phyloP scores from a whole-genome alignment of 768 basidiomycete genomes.

The Dioszegia aurantiaca region DNA sequence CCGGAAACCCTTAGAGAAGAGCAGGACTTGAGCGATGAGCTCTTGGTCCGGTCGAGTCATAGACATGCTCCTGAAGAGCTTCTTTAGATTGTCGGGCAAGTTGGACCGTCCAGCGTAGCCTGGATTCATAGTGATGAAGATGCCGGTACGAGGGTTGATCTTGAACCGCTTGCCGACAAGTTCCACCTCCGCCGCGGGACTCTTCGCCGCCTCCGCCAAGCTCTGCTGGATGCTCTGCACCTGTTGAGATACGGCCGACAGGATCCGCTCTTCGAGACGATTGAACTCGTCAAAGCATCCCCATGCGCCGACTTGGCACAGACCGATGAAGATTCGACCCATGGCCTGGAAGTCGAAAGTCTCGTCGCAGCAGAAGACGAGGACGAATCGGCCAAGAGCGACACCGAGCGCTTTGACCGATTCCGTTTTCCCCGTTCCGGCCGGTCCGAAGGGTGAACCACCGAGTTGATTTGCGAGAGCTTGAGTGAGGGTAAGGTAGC shows the following conservation, averaged over 20 bases:
- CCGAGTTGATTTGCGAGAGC: slow-evolving; percentile 92
- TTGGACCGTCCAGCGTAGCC: slow-evolving; percentile 95
- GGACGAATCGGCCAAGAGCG: slow-evolving; percentile 94
- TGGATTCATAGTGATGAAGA: slow-evolving; percentile 98
- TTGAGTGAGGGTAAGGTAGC: slow-evolving; percentile 93
- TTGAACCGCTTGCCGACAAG: slow-evolving; percentile 89
- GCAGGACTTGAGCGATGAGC: slow-evolving; percentile 97
- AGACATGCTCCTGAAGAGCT: slow-evolving; percentile 95
- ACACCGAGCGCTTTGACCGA: slow-evolving; percentile 98
- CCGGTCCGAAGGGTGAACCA: slow-evolving; percentile 96
- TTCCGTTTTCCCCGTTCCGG: slow-evolving; percentile 99
- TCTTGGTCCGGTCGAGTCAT: slow-evolving; percentile 99
- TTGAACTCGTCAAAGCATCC: slow-evolving; percentile 66
- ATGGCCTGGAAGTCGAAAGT: slow-evolving; percentile 99
- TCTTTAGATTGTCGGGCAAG: slow-evolving; percentile 57
- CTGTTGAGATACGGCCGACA: slow-evolving; percentile 97
- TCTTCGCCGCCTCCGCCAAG: slow-evolving; percentile 72
- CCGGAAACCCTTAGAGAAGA: slow-evolving; percentile 98
- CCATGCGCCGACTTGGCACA: slow-evolving; percentile 99
- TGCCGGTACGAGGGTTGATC: slow-evolving; percentile 90
- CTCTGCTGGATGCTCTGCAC: slow-evolving; percentile 98
- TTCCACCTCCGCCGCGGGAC: slow-evolving; percentile 87
- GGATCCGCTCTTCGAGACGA: slow-evolving; percentile 92
- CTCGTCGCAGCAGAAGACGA: slow-evolving; percentile 99
- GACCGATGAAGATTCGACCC: slow-evolving; percentile 97